Conservation (phyloP, 176 grass and related monocot genomes). For the Neostapfia colusana region DNA sequence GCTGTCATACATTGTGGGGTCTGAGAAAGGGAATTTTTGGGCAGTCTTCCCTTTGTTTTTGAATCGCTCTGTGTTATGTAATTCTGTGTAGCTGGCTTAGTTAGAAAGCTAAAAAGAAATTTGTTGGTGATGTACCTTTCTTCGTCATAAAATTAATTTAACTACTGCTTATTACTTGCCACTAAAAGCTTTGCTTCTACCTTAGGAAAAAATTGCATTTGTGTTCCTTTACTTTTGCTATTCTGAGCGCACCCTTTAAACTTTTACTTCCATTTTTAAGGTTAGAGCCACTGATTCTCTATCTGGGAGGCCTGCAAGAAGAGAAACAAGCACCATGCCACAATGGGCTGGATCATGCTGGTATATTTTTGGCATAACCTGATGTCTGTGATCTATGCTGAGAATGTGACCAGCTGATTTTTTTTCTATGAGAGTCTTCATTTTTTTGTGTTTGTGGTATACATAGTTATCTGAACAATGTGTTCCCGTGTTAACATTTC, state of each 20-base stretch:
- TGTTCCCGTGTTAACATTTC: neutral
- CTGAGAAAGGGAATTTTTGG: no score
- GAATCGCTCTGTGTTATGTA: neutral
- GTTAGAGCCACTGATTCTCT: slow-evolving; percentile 64
- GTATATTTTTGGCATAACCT: slow-evolving; percentile 49
- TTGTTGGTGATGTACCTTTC: neutral
- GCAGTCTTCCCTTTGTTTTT: neutral
- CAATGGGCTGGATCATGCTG: slow-evolving; percentile 99
- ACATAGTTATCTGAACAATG: neutral
- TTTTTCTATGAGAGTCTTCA: neutral
- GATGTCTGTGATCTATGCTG: slow-evolving; percentile 17
- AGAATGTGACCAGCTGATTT: neutral
- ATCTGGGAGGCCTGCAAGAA: slow-evolving; percentile 69
- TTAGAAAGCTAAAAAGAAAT: slow-evolving; percentile 18
- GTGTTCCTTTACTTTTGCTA: slow-evolving; percentile 4
- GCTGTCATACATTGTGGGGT: no score
- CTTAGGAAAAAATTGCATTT: slow-evolving; percentile 8
- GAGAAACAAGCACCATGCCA: slow-evolving; percentile 98
- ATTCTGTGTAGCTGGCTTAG: neutral
- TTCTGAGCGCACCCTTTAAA: slow-evolving; percentile 8
- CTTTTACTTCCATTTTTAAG: slow-evolving; percentile 49
- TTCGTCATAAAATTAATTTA: slow-evolving; percentile 34
- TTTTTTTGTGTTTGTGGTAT: neutral
- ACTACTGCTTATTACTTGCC: neutral
- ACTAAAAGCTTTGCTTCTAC: neutral